phyloP scores from a whole-genome alignment of 345 rosid species.

The Anastatica hierochuntica region DNA sequence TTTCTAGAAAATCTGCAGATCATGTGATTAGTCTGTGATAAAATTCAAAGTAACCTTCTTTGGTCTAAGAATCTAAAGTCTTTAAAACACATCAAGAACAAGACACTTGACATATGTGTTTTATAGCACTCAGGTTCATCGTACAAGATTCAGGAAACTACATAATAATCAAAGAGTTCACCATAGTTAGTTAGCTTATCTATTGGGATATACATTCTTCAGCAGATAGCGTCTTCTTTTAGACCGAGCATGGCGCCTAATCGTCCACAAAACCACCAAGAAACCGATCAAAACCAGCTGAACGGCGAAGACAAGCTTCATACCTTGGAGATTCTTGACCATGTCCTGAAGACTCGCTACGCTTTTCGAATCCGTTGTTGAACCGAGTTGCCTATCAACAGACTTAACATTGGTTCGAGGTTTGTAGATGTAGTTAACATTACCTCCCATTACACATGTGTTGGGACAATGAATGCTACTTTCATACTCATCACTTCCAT shows the following conservation, averaged over 20 bases:
- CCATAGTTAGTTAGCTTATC: background rate
- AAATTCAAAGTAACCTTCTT: too few species aligned
- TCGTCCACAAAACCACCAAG: slow-evolving; percentile 20
- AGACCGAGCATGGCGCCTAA: slow-evolving; percentile 16
- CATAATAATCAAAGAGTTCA: background rate
- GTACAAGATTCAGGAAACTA: too few species aligned
- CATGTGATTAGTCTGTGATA: too few species aligned
- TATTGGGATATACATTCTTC: slow-evolving; percentile 5
- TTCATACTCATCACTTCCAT: slow-evolving; percentile 30
- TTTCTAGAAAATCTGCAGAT: too few species aligned
- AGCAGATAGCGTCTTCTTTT: slow-evolving; percentile 12
- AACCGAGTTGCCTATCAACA: slow-evolving; percentile 6
- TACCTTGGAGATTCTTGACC: slow-evolving; percentile 29
- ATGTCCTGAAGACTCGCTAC: slow-evolving; percentile 4
- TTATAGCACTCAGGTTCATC: too few species aligned
- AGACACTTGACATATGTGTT: too few species aligned
- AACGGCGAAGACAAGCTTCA: slow-evolving; percentile 27
- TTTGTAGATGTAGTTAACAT: slow-evolving; percentile 49
- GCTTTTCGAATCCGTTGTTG: slow-evolving; percentile 16
- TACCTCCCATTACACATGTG: slow-evolving; percentile 45
- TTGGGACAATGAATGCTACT: slow-evolving; percentile 23
- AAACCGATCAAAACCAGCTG: slow-evolving; percentile 22
- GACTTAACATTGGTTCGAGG: slow-evolving; percentile 24
- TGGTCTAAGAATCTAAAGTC: too few species aligned
- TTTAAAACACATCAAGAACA: too few species aligned